These are phyloP conservation scores for Chondrus crispus DNA, from an alignment of 23 red algal species.

Conservation along the genomic window DNA sequence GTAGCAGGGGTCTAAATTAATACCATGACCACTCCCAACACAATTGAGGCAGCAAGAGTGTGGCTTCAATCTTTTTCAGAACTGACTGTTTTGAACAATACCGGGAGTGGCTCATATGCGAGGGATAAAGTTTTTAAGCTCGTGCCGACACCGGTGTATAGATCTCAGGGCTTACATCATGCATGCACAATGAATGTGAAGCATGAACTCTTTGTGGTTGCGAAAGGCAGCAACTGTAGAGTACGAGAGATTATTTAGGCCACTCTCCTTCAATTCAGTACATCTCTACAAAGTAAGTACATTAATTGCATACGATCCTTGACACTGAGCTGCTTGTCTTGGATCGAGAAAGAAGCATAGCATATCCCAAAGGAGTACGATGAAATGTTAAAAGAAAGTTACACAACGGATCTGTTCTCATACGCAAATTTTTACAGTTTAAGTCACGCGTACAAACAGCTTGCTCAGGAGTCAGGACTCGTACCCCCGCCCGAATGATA, in stretches of 20 bases:
- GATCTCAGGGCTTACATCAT: conserved; percentile 29
- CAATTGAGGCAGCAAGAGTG: background rate
- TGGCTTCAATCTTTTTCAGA: background rate
- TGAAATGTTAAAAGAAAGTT: background rate
- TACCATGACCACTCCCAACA: background rate
- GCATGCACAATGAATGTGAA: background rate
- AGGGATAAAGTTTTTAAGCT: background rate
- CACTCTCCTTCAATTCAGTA: background rate
- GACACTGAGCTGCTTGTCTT: background rate
- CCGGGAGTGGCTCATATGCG: background rate
- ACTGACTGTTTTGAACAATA: background rate
- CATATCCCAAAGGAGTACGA: conserved; percentile 2
- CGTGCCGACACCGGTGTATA: background rate
- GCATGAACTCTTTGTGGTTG: conserved; percentile 6
- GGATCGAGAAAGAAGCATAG: background rate
- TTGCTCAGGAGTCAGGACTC: background rate
- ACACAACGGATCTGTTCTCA: conserved; percentile 15
- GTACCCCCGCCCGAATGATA: conserved; percentile 15
- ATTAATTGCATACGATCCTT: background rate
- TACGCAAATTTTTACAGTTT: conserved; percentile 25
- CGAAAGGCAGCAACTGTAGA: conserved; percentile 11
- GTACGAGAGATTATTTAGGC: background rate
- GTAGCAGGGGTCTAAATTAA: background rate
- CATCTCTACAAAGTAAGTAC: background rate
- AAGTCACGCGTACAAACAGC: background rate